Conservation (phyloP, 2,329 filamentous ascomycete species). For the Pyricularia sp. region DNA sequence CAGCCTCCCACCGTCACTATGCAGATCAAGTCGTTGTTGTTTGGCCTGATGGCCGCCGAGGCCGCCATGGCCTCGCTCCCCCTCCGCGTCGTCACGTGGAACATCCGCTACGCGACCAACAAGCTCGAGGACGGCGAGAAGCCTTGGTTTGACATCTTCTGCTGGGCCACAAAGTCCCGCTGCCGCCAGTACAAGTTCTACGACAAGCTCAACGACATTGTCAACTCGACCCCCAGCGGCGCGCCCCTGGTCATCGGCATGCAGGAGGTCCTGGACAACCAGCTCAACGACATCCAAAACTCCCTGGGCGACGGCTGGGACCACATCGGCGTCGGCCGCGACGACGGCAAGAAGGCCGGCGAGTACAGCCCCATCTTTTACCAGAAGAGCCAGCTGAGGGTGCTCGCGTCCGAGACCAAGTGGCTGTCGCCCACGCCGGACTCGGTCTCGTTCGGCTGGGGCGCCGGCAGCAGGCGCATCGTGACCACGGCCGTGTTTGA, state of each 20-base stretch:
- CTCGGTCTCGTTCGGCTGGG: constrained; percentile 50
- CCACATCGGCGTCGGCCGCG: constrained; percentile 46
- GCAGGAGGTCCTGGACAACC: constrained; percentile 27
- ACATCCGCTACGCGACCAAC: constrained; percentile 37
- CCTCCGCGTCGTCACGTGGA: constrained; percentile 34
- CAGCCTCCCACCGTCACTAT: neutral
- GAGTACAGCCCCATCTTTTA: constrained; percentile 66
- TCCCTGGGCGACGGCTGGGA: constrained; percentile 28
- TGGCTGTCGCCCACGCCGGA: constrained; percentile 56
- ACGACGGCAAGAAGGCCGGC: constrained; percentile 48
- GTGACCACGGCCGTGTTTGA: constrained; percentile 37
- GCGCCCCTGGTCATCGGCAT: constrained; percentile 27
- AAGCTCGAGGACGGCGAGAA: constrained; percentile 27
- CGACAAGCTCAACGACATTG: constrained; percentile 40
- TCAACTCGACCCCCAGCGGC: neutral
- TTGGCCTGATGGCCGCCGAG: neutral
- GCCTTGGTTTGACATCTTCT: constrained; percentile 27
- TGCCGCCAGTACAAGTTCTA: constrained; percentile 8
- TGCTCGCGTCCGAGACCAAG: constrained; percentile 41
- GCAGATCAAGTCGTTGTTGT: neutral
- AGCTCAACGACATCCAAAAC: neutral
- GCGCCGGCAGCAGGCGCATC: constrained; percentile 31
- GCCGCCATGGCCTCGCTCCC: constrained; percentile 4
- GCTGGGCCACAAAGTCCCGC: constrained; percentile 27
- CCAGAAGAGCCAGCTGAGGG: constrained; percentile 38